phyloP scores from a whole-genome alignment of 2,329 filamentous ascomycete genomes.

The Pseudonectria buxi region DNA sequence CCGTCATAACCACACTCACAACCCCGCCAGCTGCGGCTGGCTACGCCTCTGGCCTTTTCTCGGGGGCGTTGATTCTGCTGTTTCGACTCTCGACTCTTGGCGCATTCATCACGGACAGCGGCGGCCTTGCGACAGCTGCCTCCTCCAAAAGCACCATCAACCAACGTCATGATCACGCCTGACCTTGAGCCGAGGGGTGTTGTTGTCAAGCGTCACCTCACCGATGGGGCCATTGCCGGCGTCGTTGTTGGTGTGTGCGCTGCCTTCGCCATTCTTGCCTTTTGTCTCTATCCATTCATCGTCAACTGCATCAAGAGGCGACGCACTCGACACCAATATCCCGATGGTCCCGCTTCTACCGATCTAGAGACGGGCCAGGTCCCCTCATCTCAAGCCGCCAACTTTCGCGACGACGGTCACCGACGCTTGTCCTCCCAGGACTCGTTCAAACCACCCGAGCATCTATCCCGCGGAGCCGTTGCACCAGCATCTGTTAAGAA shows the following conservation, averaged over 20 bases:
- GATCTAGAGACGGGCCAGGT: slow-evolving; percentile 26
- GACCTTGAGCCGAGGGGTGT: slow-evolving; percentile 13
- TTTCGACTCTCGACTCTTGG: too few relatives aligned
- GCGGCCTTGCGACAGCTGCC: too few relatives aligned
- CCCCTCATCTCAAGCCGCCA: slow-evolving; percentile 8
- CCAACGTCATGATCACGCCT: slow-evolving; percentile 6
- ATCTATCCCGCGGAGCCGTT: slow-evolving; percentile 22
- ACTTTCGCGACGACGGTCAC: slow-evolving; percentile 13
- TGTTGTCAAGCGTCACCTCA: slow-evolving; percentile 22
- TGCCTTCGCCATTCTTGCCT: slow-evolving; percentile 24
- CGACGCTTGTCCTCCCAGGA: slow-evolving; percentile 32
- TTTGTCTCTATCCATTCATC: slow-evolving; percentile 35
- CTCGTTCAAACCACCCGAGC: slow-evolving; percentile 26
- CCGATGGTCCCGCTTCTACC: slow-evolving; percentile 8
- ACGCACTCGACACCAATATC: slow-evolving; percentile 19
- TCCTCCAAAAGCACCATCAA: too few relatives aligned
- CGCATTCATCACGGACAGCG: too few relatives aligned
- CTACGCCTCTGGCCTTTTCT: neutral
- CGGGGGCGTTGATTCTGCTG: too few relatives aligned
- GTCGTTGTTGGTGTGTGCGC: slow-evolving; percentile 30
- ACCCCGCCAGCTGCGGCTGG: neutral
- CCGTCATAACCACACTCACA: neutral
- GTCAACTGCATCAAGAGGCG: slow-evolving; percentile 24
- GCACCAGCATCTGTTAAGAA: slow-evolving; percentile 20
- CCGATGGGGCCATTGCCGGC: slow-evolving; percentile 31